A percentile compares a stretch with the other conserved stretches of the same genome.
These are phyloP conservation scores for Chaetothyriales sp. DNA, from an alignment of 2,329 filamentous ascomycete species.

Conservation along the genomic window DNA sequence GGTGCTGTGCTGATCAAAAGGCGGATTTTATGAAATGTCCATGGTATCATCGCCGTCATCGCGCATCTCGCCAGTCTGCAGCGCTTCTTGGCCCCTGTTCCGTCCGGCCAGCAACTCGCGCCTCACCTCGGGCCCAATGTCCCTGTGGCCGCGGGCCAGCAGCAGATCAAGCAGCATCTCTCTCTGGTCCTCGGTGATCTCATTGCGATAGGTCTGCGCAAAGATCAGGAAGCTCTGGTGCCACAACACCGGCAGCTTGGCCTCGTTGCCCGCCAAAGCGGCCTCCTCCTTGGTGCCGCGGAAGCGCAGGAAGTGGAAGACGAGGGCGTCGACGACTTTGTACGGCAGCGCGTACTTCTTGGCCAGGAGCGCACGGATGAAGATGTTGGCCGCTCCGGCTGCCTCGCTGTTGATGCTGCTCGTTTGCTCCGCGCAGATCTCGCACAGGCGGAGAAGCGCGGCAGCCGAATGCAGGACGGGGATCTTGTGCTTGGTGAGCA, in stretches of 20 bases:
- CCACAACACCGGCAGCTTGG: slow-evolving; percentile 81
- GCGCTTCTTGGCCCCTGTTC: slow-evolving; percentile 62
- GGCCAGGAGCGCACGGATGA: slow-evolving; percentile 83
- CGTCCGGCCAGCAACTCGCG: slow-evolving; percentile 78
- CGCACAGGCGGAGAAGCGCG: slow-evolving; percentile 79
- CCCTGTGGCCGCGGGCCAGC: slow-evolving; percentile 67
- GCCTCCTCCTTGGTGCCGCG: slow-evolving; percentile 48
- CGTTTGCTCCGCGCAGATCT: slow-evolving; percentile 85
- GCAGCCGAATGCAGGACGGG: slow-evolving; percentile 87
- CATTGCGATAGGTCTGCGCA: slow-evolving; percentile 85
- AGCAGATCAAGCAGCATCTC: slow-evolving; percentile 82
- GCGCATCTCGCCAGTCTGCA: slow-evolving; percentile 53
- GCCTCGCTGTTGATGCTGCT: slow-evolving; percentile 63
- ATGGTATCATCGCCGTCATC: slow-evolving; percentile 19
- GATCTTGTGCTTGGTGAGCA: slow-evolving; percentile 70
- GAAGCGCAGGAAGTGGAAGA: slow-evolving; percentile 94
- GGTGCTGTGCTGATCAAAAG: not conserved
- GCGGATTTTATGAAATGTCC: not conserved
- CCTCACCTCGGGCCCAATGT: slow-evolving; percentile 82
- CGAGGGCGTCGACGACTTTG: slow-evolving; percentile 84
- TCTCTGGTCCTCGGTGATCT: slow-evolving; percentile 88
- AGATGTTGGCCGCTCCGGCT: slow-evolving; percentile 84
- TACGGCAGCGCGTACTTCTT: slow-evolving; percentile 95
- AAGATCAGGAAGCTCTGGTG: slow-evolving; percentile 88
- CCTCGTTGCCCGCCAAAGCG: slow-evolving; percentile 38